Evolutionary conservation across 78 protist genomes (phyloP).

Genomic region (Dictyostelium capitatum): DNA sequence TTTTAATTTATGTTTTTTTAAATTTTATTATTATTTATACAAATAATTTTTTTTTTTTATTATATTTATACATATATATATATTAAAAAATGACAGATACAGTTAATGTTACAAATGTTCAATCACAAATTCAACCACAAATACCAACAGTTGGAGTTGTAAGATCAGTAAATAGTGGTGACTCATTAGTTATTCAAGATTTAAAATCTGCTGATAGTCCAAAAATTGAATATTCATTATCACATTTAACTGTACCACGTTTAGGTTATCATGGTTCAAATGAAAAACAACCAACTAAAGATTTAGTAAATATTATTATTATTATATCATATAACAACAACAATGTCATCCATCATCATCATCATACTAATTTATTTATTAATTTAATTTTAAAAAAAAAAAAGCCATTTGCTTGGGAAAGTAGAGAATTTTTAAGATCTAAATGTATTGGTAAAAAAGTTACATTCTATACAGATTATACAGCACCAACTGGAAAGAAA

Average conservation of each 20-base stretch:
- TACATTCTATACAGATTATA: constrained; percentile 54
- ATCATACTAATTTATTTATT: neutral
- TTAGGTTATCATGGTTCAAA: constrained; percentile 43
- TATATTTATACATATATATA: neutral
- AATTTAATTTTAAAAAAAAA: neutral
- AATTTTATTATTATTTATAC: neutral
- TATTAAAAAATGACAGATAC: constrained; percentile 18
- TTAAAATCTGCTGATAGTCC: constrained; percentile 14
- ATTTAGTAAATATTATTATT: constrained; percentile 25
- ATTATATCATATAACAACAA: no score
- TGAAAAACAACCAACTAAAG: constrained; percentile 57
- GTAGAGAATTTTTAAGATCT: constrained; percentile 70
- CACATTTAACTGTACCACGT: constrained; percentile 73
- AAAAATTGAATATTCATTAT: constrained; percentile 38
- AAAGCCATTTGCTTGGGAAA: constrained; percentile 84
- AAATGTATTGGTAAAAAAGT: constrained; percentile 77
- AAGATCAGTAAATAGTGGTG: constrained; percentile 81
- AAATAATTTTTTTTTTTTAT: neutral
- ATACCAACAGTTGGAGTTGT: constrained; percentile 59
- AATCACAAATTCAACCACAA: constrained; percentile 65
- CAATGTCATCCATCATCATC: no score
- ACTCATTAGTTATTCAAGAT: constrained; percentile 53
- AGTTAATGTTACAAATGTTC: neutral
- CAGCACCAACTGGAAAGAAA: constrained; percentile 28
- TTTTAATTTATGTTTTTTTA: neutral